Conservation (phyloP, 192 early-diverging fungal species). For the Coemansia sp. region DNA sequence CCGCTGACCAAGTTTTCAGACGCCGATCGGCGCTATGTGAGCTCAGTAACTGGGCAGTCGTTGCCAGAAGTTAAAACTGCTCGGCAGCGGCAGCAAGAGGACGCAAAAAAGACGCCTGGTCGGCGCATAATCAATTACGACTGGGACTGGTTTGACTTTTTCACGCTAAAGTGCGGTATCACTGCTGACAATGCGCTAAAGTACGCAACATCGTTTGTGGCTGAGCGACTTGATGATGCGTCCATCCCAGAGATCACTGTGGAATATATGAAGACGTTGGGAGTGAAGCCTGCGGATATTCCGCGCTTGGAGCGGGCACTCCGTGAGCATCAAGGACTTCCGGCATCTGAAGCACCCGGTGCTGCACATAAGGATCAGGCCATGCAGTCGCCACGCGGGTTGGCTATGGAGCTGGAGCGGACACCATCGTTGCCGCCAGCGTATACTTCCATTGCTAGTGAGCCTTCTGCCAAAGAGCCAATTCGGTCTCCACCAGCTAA, state of each 20-base stretch:
- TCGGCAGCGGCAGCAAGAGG: slow-evolving; percentile 48
- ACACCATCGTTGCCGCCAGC: no score
- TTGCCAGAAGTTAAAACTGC: slow-evolving; percentile 33
- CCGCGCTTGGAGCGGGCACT: slow-evolving; percentile 65
- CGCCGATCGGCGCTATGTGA: slow-evolving; percentile 42
- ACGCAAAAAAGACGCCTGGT: slow-evolving; percentile 43
- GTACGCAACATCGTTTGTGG: slow-evolving; percentile 83
- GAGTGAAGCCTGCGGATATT: slow-evolving; percentile 83
- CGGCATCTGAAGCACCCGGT: not conserved
- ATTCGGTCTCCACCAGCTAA: not conserved
- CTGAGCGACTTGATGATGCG: slow-evolving; percentile 80
- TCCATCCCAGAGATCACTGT: slow-evolving; percentile 73
- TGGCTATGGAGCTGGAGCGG: slow-evolving; percentile 5
- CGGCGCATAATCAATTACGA: slow-evolving; percentile 59
- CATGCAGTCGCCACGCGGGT: slow-evolving; percentile 1
- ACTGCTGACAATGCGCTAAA: slow-evolving; percentile 71
- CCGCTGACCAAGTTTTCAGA: slow-evolving; percentile 80
- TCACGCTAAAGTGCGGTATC: slow-evolving; percentile 74
- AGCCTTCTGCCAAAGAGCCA: slow-evolving; percentile 27
- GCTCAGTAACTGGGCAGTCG: slow-evolving; percentile 15
- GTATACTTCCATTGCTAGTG: no score
- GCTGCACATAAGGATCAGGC: not conserved
- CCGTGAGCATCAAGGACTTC: slow-evolving; percentile 50
- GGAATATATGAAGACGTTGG: slow-evolving; percentile 71
- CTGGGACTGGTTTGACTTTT: slow-evolving; percentile 92